Evolutionary conservation across 345 rosid genomes (phyloP), one percentile per base, ranked within the genome.

Genomic region (Eucalyptus camaldulensis): DNA sequence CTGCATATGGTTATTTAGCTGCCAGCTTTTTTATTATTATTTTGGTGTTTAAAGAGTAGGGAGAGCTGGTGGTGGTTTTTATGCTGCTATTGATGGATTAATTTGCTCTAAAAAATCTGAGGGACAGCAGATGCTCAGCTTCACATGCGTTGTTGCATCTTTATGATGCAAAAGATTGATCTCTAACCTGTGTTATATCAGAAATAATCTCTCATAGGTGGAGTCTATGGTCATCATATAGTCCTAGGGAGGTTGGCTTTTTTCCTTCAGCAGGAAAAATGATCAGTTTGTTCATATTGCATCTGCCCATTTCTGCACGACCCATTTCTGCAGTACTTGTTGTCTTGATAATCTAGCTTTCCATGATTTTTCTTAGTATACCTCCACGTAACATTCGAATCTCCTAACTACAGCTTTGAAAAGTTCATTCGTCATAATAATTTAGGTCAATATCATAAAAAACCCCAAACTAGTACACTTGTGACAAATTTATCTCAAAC

Each of bases 401-500:
- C 83, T 37, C 83, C 83, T 76, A 44, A 76, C 8, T 76, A 21
- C 83, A 21, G 47, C 29, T 37, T 76, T 10, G 47, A 76, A 21
- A 37, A 76, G 27, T 76, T 76, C 4, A 44, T 40, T 76, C 9
- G 47, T 21, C 47, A 6, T 40, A 76, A 76, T 11, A 56, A 56
- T 53, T 53, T 53, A 53, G 58, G 58, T 53, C 58, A 53, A 51
- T 51, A 51, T 51, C 22, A 51, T 51, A 51, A 51, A 51, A 51
- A 53, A 53, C 10, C 5, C 25, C 0, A 53, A 53, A 19, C 0
- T 4, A 5, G 10, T 53, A 53, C 10, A 21, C 10, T 2, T 19
- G 2, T 53, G 58, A 8, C 5, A 53, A 53, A 53, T 19, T 53
- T 53, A 19, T 53, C 9, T 8, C 25, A 8, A 53, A 53, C 0